Percentiles rank a stretch among this genome's conserved stretches.
Evolutionary conservation across 2,329 filamentous ascomycete genomes (phyloP).

Genomic region (Neonectria neomacrospora): DNA sequence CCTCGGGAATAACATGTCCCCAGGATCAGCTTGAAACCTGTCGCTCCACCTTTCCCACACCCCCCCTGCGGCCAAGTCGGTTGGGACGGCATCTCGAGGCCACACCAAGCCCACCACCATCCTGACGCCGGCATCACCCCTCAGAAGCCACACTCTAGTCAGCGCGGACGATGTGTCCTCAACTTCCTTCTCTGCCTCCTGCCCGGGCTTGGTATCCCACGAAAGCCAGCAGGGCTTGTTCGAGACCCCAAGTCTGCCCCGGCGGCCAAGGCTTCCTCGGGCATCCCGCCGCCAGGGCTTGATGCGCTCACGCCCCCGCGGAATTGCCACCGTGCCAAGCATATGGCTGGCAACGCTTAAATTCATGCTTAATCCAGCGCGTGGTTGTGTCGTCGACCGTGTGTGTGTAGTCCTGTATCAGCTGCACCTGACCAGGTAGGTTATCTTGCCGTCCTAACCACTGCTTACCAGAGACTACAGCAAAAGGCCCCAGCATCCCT

Average conservation of each 20-base stretch:
- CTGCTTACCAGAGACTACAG: slow-evolving; percentile 23
- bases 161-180: slow-evolving; percentile 38
- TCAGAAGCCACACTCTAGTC: slow-evolving; percentile 41
- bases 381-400: slow-evolving; percentile 32
- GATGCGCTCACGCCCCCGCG: slow-evolving; percentile 38
- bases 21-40: slow-evolving; percentile 39
- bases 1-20: slow-evolving; percentile 43
- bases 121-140: slow-evolving; percentile 34
- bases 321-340: slow-evolving; percentile 52
- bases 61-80: slow-evolving; percentile 51
- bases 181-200: slow-evolving; percentile 19
- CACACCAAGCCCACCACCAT: slow-evolving; percentile 44
- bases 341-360: slow-evolving; percentile 61
- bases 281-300: slow-evolving; percentile 1
- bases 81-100: slow-evolving; percentile 52
- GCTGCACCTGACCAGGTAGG: slow-evolving; percentile 38
- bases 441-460: neutral
- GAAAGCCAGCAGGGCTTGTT: slow-evolving; percentile 8
- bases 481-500: slow-evolving; percentile 25
- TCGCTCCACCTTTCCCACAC: slow-evolving; percentile 2
- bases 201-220: slow-evolving; percentile 24
- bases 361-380: slow-evolving; percentile 60
- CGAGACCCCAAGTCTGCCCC: slow-evolving; percentile 7
- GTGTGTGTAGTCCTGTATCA: slow-evolving; percentile 8
- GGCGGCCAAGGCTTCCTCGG: neutral